Evolutionary conservation across 2,329 filamentous ascomycete genomes (phyloP).

Genomic region (Aaosphaeria pasadenensis): DNA sequence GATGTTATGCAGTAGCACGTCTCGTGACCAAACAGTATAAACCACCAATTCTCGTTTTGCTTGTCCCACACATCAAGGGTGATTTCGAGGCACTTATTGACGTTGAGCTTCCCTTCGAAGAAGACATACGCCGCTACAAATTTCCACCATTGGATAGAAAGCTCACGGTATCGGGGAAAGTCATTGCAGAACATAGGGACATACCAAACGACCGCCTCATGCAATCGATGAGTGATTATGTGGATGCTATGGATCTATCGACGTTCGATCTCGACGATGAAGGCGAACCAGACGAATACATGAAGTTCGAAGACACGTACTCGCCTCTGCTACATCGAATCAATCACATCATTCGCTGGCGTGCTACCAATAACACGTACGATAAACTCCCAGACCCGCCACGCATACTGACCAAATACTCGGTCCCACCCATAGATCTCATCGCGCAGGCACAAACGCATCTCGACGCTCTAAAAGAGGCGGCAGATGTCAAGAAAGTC

Average conservation of each 20-base stretch:
- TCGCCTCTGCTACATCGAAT: constrained; percentile 86
- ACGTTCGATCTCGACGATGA: constrained; percentile 69
- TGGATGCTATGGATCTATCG: constrained; percentile 88
- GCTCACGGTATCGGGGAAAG: constrained; percentile 79
- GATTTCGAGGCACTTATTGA: constrained; percentile 86
- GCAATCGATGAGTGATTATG: constrained; percentile 83
- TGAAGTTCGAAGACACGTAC: constrained; percentile 75
- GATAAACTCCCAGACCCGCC: constrained; percentile 49
- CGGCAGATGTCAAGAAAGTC: constrained; percentile 78
- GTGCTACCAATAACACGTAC: constrained; percentile 72
- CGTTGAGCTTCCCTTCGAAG: constrained; percentile 85
- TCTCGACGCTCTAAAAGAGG: constrained; percentile 63
- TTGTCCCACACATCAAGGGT: constrained; percentile 75
- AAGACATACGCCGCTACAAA: constrained; percentile 85
- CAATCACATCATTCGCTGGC: constrained; percentile 77
- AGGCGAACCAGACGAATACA: constrained; percentile 64
- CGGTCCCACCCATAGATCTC: constrained; percentile 67
- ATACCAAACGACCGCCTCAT: constrained; percentile 73
- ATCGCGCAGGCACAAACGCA: constrained; percentile 55
- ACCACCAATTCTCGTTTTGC: constrained; percentile 70
- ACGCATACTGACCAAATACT: constrained; percentile 63
- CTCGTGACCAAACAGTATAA: constrained; percentile 82
- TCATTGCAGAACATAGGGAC: constrained; percentile 76
- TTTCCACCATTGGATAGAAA: constrained; percentile 89
- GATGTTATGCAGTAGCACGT: constrained; percentile 81